These are phyloP conservation scores for Collariella sp. DNA, from an alignment of 495 filamentous ascomycete genomes.

Conservation along the genomic window DNA sequence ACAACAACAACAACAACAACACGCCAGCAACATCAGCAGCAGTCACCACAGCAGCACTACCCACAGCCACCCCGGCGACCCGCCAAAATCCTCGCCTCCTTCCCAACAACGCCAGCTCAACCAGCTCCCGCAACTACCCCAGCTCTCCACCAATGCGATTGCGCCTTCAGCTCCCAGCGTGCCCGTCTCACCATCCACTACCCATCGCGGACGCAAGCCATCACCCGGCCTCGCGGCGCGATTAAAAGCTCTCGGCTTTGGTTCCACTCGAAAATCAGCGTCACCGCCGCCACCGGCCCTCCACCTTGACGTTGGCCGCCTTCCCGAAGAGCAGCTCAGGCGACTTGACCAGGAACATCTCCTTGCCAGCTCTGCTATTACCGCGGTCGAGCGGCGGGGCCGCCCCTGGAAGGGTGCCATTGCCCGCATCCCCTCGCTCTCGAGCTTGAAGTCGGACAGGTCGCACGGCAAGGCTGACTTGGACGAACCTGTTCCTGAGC, in stretches of 20 bases:
- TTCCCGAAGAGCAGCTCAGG: conserved; percentile 64
- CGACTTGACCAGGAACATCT: conserved; percentile 58
- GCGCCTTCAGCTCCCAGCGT: conserved; percentile 8
- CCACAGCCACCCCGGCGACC: conserved; percentile 14
- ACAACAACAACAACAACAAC: conserved; percentile 16
- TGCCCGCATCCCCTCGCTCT: conserved; percentile 31
- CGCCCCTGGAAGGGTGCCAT: conserved; percentile 53
- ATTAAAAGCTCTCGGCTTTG: conserved; percentile 62
- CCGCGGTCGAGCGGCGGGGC: conserved; percentile 50
- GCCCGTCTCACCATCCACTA: conserved; percentile 19
- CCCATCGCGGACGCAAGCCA: conserved; percentile 42
- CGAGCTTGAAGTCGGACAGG: conserved; percentile 27
- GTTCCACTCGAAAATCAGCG: conserved; percentile 35
- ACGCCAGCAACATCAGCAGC: not conserved
- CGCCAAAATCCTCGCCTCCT: conserved; percentile 4
- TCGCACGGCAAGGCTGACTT: conserved; percentile 11
- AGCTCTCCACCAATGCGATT: conserved; percentile 11
- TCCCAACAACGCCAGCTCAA: conserved; percentile 7
- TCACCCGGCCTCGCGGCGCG: conserved; percentile 71
- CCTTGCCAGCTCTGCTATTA: conserved; percentile 44
- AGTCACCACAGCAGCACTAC: conserved; percentile 12
- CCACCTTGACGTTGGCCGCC: conserved; percentile 53
- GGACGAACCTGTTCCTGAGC: conserved; percentile 15
- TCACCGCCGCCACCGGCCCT: conserved; percentile 27
- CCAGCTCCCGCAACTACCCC: not conserved